Evolutionary conservation across 768 basidiomycete species (phyloP), one percentile per base, ranked within the genome.

Genomic region (Bullera alba): DNA sequence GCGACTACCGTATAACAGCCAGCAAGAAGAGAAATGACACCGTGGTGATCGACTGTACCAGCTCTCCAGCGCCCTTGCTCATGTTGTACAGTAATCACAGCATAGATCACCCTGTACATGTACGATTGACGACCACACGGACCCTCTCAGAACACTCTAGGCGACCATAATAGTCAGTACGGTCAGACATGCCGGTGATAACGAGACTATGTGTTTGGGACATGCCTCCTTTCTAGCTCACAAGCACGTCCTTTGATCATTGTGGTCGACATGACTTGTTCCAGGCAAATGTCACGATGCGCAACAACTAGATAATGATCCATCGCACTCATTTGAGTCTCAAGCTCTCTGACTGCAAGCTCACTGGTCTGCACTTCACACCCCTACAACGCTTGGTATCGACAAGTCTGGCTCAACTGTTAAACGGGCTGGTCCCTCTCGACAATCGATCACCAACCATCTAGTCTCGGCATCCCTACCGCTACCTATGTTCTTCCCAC

Each of bases 1-100:
- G 32, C 36, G 69, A 51, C 30, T 70, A 35, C 55, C 56, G 21
- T 70, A 63, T 45, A 43, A 17, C 21, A 39, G 10, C 10, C 8
- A 10, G 7, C 37, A 39, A 39, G n/a, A n/a, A n/a, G n/a, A n/a
- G n/a, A n/a, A n/a, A n/a, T n/a, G n/a, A n/a, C n/a, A n/a, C n/a
- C n/a, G n/a, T n/a, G n/a, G n/a, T n/a, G n/a, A n/a, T n/a, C 32
- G 10, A n/a, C 32, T 8, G n/a, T 34, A 34, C 10, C 8, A 8
- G 32, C 10, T 34, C n/a, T n/a, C n/a, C n/a, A 8, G 32, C 32
- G 32, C 8, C 32, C 8, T 34, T 34, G n/a, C 8, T 34, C n/a
- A n/a, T 8, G 8, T 34, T 34, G 32, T 34, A 34, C n/a, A 8
- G n/a, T 34, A 34, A 8, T n/a, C 10, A 34, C 32, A 8, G 8